phyloP scores from a whole-genome alignment of 345 rosid genomes.

The Moricandia arvensis region DNA sequence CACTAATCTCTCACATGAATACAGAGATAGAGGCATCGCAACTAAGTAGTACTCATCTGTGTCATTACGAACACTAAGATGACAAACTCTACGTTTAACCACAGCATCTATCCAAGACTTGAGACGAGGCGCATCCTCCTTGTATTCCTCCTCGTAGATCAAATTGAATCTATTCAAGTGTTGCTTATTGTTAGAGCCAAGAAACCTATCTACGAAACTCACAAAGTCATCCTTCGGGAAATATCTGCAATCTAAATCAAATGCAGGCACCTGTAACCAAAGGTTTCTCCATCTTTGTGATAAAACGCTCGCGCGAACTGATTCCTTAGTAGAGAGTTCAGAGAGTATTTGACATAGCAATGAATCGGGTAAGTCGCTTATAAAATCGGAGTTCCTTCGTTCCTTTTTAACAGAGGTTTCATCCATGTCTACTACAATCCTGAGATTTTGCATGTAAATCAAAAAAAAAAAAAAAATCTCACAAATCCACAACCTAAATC shows the following conservation, averaged over 20 bases:
- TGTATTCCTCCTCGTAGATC: neutral
- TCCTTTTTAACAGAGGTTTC: neutral
- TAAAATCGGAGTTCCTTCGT: neutral
- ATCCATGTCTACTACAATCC: neutral
- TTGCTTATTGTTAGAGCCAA: neutral
- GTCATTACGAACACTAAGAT: neutral
- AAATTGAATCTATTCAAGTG: neutral
- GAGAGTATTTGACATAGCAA: neutral
- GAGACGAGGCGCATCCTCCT: neutral
- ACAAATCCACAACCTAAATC: no score
- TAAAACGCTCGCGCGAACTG: no score
- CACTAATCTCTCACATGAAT: neutral
- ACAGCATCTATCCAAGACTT: neutral
- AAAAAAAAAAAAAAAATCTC: no score
- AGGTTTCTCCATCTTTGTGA: neutral
- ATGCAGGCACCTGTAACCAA: neutral
- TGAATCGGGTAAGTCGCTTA: neutral
- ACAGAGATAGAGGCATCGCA: neutral
- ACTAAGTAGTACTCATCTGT: neutral
- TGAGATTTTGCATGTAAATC: neutral
- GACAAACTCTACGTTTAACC: neutral
- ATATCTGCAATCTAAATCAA: neutral
- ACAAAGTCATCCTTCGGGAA: neutral
- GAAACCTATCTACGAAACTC: neutral
- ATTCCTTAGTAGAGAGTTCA: neutral